A percentile compares a stretch with the other conserved stretches of the same genome.
phyloP scores from a whole-genome alignment of 164 flowering plant genomes.

The Annona squamosa region DNA sequence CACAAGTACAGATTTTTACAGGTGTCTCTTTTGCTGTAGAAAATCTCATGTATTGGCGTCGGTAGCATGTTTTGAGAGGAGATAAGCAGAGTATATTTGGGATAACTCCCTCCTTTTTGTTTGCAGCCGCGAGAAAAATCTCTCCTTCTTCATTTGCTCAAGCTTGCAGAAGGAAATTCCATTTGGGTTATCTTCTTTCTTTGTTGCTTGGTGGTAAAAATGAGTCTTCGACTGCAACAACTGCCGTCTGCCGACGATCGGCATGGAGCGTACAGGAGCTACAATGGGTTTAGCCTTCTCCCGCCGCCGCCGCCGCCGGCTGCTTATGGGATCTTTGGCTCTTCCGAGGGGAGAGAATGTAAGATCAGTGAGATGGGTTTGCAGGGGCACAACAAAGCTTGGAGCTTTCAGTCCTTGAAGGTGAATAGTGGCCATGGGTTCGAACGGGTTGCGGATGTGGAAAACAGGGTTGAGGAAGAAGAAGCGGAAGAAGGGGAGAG shows the following conservation, averaged over 20 bases:
- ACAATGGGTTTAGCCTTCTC: conserved; percentile 9
- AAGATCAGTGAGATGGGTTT: conserved; percentile 9
- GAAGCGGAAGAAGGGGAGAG: conserved; percentile 11
- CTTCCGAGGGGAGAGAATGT: conserved; percentile 7
- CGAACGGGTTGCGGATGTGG: conserved; percentile 7
- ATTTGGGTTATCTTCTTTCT: conserved; percentile 2
- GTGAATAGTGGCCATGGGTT: conserved; percentile 1
- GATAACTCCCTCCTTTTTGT: neutral
- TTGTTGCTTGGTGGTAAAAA: conserved; percentile 7
- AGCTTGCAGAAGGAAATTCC: neutral
- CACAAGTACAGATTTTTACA: neutral
- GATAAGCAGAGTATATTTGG: neutral
- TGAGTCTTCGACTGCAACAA: conserved; percentile 14
- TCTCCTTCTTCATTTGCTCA: neutral
- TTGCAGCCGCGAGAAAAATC: conserved; percentile 2
- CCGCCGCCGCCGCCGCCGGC: conserved; percentile 1
- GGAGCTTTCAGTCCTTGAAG: conserved; percentile 14
- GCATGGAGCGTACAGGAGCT: conserved; percentile 10
- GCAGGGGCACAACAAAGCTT: conserved; percentile 7
- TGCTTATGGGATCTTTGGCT: conserved; percentile 1
- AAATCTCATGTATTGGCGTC: neutral
- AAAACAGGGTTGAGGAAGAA: conserved; percentile 4
- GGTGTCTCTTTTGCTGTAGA: neutral
- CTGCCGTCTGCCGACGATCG: conserved; percentile 9
- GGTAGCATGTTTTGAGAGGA: neutral